phyloP scores from a whole-genome alignment of 495 filamentous ascomycete species.

The Hyaloscypha bicolor region DNA sequence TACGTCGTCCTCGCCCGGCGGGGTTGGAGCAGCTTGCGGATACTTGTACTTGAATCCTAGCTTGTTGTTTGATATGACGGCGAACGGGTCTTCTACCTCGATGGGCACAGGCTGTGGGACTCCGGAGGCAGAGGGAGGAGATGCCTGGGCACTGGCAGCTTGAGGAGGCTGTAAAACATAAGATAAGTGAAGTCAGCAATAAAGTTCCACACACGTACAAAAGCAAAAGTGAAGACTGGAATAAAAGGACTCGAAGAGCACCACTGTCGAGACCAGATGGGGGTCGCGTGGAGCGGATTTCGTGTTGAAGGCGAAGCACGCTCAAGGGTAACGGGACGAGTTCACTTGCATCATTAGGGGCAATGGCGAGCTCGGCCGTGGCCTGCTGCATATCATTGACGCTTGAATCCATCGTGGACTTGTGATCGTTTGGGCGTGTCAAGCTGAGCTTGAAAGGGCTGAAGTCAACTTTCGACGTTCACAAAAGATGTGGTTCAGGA shows the following conservation, averaged over 20 bases:
- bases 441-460: neutral
- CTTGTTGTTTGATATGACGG: conserved; percentile 17
- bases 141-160: neutral
- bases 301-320: neutral
- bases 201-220: neutral
- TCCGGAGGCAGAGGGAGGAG: neutral
- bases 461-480: neutral
- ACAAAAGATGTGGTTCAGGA: neutral
- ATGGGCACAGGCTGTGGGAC: neutral
- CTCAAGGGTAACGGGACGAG: neutral
- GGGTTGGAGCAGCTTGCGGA: conserved; percentile 28
- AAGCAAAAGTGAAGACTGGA: neutral
- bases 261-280: neutral
- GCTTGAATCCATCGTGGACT: conserved; percentile 4
- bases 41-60: conserved; percentile 31
- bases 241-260: neutral
- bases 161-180: neutral
- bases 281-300: neutral
- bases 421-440: neutral
- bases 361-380: neutral
- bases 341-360: neutral
- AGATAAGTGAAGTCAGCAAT: conserved; percentile 1
- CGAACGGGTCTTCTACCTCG: conserved; percentile 2
- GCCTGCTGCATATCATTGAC: neutral
- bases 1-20: conserved; percentile 27